Conservation (phyloP, 495 filamentous ascomycete genomes). For the Penicillium psychrofluorescens region DNA sequence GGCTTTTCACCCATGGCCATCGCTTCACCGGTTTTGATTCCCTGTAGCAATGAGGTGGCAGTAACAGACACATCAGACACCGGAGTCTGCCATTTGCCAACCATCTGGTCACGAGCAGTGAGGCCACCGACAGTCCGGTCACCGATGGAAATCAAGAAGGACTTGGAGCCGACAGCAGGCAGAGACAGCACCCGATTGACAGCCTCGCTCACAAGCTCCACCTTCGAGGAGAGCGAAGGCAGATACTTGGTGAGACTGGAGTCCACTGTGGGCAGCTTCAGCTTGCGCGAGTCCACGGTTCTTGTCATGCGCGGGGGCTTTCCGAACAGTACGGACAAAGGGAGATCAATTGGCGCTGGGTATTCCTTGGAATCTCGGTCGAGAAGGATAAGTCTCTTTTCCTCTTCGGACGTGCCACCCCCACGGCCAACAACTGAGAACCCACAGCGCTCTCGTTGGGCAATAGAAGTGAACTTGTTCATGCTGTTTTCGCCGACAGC, state of each 20-base stretch:
- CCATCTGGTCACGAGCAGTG: constrained; percentile 87
- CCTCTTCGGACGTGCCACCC: constrained; percentile 50
- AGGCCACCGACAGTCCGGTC: constrained; percentile 89
- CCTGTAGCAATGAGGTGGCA: constrained; percentile 65
- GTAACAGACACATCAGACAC: constrained; percentile 93
- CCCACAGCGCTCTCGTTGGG: constrained; percentile 79
- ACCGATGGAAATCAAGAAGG: constrained; percentile 93
- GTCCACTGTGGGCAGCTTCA: constrained; percentile 66
- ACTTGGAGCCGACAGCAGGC: constrained; percentile 89
- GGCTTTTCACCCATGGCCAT: constrained; percentile 98
- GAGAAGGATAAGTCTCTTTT: constrained; percentile 67
- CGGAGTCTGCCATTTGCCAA: constrained; percentile 93
- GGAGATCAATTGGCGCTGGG: constrained; percentile 79
- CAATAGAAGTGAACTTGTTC: constrained; percentile 78
- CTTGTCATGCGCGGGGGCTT: constrained; percentile 80
- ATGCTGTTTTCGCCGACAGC: constrained; percentile 71
- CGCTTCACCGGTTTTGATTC: constrained; percentile 77
- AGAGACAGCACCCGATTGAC: constrained; percentile 73
- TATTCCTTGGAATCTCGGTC: constrained; percentile 75
- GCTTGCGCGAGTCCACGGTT: constrained; percentile 66
- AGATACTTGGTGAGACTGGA: constrained; percentile 55
- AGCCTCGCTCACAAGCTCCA: constrained; percentile 63
- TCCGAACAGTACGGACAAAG: constrained; percentile 87
- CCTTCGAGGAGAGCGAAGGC: constrained; percentile 49
- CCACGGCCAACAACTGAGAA: constrained; percentile 89